Evolutionary conservation across 2,329 filamentous ascomycete species (phyloP).

Genomic region (Podosphaera leucotricha): DNA sequence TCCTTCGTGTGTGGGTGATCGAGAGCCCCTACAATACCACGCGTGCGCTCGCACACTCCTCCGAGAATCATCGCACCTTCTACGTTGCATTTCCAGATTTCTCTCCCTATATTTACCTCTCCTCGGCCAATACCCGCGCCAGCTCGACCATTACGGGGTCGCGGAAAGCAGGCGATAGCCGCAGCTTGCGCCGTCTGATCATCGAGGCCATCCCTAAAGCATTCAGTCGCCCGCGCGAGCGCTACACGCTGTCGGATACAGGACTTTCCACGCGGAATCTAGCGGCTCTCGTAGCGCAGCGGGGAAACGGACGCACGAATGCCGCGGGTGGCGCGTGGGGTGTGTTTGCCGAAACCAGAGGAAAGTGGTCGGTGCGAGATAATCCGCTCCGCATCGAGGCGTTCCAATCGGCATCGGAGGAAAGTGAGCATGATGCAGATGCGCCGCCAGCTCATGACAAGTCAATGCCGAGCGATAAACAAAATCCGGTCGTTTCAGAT

Average conservation of each 20-base stretch:
- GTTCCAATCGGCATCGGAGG: constrained; percentile 16
- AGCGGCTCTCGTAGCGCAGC: constrained; percentile 40
- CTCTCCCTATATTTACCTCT: constrained; percentile 50
- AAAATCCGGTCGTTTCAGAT: not conserved
- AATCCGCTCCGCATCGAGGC: constrained; percentile 21
- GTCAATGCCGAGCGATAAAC: constrained; percentile 2
- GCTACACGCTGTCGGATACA: constrained; percentile 46
- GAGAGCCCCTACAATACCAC: constrained; percentile 57
- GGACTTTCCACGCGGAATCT: constrained; percentile 50
- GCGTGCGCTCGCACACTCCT: constrained; percentile 24
- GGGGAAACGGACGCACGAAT: constrained; percentile 47
- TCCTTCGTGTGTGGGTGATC: constrained; percentile 57
- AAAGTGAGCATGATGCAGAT: constrained; percentile 4
- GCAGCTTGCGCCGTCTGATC: constrained; percentile 45
- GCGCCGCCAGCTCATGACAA: constrained; percentile 2
- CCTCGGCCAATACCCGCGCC: constrained; percentile 35
- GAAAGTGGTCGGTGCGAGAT: constrained; percentile 12
- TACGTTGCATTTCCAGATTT: constrained; percentile 67
- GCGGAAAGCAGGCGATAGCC: constrained; percentile 22
- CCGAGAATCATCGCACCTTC: constrained; percentile 37
- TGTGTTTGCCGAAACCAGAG: constrained; percentile 41
- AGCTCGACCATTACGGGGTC: constrained; percentile 15
- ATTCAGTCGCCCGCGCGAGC: constrained; percentile 47
- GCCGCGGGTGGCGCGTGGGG: constrained; percentile 56
- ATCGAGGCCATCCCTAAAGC: constrained; percentile 64